Base-by-base conservation (phyloP, 1,284 basidiomycete species). In the Heliocybe sulcata region DNA sequence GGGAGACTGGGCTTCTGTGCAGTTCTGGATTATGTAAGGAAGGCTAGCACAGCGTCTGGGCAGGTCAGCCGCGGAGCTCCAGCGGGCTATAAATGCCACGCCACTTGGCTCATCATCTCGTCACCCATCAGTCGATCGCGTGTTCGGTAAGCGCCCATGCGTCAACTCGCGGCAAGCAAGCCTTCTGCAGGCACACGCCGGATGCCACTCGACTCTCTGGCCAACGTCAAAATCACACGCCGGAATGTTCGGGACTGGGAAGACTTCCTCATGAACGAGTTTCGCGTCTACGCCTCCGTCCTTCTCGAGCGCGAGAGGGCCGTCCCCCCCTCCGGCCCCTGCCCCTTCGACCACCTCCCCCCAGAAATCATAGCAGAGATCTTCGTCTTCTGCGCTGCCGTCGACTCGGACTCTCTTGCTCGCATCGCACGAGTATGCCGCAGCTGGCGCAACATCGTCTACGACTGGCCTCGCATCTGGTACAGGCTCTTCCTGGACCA, bases 321-420 rank as follows among this genome's bases (percentile, higher is more conserved):
- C 6, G 38, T 42, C 8, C 16, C 38, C 9, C 16, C 27, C 42
- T 6, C 42, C 42, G 42, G n/a, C 16, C 42, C n/a, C 27, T 22
- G 10, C 9, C 56, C 62, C 54, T 63, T 73, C 60, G 50, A 60
- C 54, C 38, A 59, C 51, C 64, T 87, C 53, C 87, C 87, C 0
- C 69, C 79, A 11, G 86, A 89, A 59, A 67, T 89, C 10, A 74
- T 89, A 52, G 75, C 81, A 60, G 76, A 83, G 55, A 79, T 86
- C 53, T 87, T 87, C 67, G 65, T 69, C 2, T 69, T 69, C 33
- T 79, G 75, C 61, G 71, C 72, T 3, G 63, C 65, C 8, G 70
- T 69, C 50, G 71, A 76, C 22, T 64, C 77, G 6, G 67, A 80
- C 29, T 69, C 74, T 0, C 77, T 78, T 2, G 64, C 85, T 53